A percentile compares a stretch with the other conserved stretches of the same genome.
These are phyloP conservation scores for Umbelopsis ramanniana DNA, from an alignment of 192 early-diverging fungal species.

Conservation along the genomic window DNA sequence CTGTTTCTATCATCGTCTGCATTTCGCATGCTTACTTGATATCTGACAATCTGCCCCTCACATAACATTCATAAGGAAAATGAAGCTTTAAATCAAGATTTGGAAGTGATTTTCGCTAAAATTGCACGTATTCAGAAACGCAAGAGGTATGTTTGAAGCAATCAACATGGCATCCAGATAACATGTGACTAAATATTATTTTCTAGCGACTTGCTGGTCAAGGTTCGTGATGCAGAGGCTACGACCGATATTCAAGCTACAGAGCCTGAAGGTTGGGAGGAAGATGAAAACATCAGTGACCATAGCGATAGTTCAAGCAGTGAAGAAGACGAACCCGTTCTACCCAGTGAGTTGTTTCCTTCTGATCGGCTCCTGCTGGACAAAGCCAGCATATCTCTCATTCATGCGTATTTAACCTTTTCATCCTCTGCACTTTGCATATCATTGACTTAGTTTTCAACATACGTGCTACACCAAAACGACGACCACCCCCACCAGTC, in stretches of 20 bases:
- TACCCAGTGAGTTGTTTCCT: no score
- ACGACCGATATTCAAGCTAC: slow-evolving; percentile 3
- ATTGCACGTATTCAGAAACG: slow-evolving; percentile 7
- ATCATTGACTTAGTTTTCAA: not conserved
- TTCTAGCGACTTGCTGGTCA: slow-evolving; percentile 15
- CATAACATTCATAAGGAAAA: not conserved
- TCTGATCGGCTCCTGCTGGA: not conserved
- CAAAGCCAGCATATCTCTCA: no score
- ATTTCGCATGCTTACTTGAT: not conserved
- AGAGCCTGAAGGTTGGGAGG: not conserved
- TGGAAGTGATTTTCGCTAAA: slow-evolving; percentile 7
- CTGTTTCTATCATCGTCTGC: not conserved
- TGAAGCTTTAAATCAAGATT: not conserved
- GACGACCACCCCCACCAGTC: slow-evolving; percentile 1
- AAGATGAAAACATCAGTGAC: not conserved
- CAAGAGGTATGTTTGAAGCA: not conserved
- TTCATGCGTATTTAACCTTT: no score
- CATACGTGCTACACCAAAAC: not conserved
- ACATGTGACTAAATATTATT: not conserved
- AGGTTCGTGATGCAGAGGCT: slow-evolving; percentile 10
- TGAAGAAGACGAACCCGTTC: not conserved
- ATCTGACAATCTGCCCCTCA: not conserved
- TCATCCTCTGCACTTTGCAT: no score
- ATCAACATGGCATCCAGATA: not conserved
- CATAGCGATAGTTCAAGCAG: slow-evolving; percentile 15